A percentile compares a stretch with the other conserved stretches of the same genome.
These are phyloP conservation scores for Pinus taeda DNA, from an alignment of 75 land plant genomes.

Conservation along the genomic window DNA sequence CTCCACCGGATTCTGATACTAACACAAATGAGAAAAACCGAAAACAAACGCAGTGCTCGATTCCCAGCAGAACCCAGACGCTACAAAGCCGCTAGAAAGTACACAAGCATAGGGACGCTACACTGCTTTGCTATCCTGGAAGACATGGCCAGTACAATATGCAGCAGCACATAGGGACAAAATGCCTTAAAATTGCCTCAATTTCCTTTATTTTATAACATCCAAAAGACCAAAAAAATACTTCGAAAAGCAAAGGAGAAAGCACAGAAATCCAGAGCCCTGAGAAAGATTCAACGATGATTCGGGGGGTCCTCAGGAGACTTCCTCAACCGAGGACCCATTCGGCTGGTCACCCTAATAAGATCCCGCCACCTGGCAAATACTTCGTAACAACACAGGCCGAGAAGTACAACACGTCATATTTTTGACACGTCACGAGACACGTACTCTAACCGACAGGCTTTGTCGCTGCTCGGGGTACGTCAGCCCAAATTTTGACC, in stretches of 20 bases:
- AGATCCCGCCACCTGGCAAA: background rate
- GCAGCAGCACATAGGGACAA: slow-evolving; percentile 7
- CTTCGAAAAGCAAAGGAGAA: background rate
- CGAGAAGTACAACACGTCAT: background rate
- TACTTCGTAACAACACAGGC: background rate
- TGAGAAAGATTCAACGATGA: background rate
- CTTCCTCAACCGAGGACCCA: background rate
- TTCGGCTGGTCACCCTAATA: background rate
- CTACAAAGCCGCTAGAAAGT: no score
- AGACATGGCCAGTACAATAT: slow-evolving; percentile 2
- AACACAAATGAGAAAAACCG: background rate
- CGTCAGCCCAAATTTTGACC: background rate
- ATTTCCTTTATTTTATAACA: background rate
- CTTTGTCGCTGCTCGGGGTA: background rate
- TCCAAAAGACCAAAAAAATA: background rate
- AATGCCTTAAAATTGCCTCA: slow-evolving; percentile 3
- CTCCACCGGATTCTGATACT: background rate
- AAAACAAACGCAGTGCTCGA: background rate
- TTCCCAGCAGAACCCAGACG: no score
- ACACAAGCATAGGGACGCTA: no score
- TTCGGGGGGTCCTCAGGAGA: background rate
- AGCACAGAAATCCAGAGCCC: background rate
- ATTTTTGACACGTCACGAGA: background rate
- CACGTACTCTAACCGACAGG: slow-evolving; percentile 4
- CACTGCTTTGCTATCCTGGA: no score